These are phyloP conservation scores for Pleomassaria siparia DNA, from an alignment of 2,329 filamentous ascomycete genomes.

Conservation along the genomic window DNA sequence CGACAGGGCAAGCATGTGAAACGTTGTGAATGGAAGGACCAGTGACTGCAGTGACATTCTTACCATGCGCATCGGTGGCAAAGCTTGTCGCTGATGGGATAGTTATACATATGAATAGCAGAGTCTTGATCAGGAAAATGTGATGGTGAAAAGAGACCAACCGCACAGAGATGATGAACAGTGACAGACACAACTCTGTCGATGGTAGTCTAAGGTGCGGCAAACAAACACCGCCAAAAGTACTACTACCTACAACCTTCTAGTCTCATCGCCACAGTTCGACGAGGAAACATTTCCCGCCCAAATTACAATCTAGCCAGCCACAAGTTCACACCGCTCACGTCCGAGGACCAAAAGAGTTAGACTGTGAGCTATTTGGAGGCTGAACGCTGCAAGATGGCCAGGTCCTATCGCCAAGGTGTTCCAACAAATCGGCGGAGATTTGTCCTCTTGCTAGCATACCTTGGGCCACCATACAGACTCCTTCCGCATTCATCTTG, in stretches of 20 bases:
- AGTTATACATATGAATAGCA: not conserved
- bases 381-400: not conserved
- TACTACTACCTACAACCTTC: no score
- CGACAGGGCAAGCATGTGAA: not conserved
- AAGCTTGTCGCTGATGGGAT: not conserved
- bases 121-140: not conserved
- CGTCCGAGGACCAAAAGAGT: not conserved
- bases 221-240: no score
- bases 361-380: not conserved
- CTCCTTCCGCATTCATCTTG: not conserved
- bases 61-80: not conserved
- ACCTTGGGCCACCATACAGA: not conserved
- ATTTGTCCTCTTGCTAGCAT: constrained; percentile 3
- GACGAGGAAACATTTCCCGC: no score
- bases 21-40: not conserved
- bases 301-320: no score
- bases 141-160: no score
- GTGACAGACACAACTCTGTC: no score
- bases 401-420: not conserved
- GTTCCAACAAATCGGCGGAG: constrained; percentile 1
- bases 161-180: no score
- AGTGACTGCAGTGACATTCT: not conserved
- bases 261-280: no score
- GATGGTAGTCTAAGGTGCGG: no score
- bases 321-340: not conserved